A percentile compares a stretch with the other conserved stretches of the same genome.
Evolutionary conservation across 441 rosid genomes (phyloP).

Genomic region (Populus hybrid): DNA sequence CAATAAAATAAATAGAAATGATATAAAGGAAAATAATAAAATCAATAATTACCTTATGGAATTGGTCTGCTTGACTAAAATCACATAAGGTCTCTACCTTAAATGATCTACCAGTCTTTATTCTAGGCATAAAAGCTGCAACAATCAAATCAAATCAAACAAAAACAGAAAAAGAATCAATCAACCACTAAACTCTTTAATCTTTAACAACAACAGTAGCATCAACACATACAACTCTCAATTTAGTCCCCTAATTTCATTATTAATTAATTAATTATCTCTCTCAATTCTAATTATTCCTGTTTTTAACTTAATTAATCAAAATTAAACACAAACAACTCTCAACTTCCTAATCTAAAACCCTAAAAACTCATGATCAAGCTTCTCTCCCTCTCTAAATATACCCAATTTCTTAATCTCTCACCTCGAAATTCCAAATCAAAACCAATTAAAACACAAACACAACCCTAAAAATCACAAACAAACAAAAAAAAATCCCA

Average conservation of each 20-base stretch:
- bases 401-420: no score
- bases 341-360: not conserved
- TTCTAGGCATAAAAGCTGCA: constrained; percentile 87
- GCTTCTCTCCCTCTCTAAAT: no score
- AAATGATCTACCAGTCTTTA: constrained; percentile 70
- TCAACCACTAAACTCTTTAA: not conserved
- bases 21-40: not conserved
- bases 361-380: not conserved
- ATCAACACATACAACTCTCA: not conserved
- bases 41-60: constrained; percentile 40
- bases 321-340: not conserved
- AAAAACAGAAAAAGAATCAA: not conserved
- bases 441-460: no score
- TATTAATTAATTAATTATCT: not conserved
- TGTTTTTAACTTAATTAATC: not conserved
- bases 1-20: not conserved
- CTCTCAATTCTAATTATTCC: not conserved
- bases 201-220: not conserved
- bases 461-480: no score
- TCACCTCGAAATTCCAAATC: no score
- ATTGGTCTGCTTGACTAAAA: constrained; percentile 64
- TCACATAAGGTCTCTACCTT: constrained; percentile 72
- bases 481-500: not conserved
- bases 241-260: not conserved
- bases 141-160: not conserved